These are phyloP conservation scores for Zostera marina DNA, from an alignment of 116 monocot species.

Conservation along the genomic window DNA sequence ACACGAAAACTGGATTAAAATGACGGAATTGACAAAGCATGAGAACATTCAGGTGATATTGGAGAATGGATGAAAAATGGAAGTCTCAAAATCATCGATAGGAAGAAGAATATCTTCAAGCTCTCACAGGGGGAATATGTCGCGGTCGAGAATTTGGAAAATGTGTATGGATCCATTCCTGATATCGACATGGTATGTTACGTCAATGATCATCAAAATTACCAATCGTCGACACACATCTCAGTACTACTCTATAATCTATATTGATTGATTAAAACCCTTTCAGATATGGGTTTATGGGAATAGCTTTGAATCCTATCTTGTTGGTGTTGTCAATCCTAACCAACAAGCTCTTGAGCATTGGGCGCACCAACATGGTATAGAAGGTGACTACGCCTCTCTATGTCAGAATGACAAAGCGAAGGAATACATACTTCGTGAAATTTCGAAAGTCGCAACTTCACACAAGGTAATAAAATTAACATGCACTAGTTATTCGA, in stretches of 20 bases:
- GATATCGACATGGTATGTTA: constrained; percentile 60
- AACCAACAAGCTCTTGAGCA: constrained; percentile 53
- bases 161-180: constrained; percentile 50
- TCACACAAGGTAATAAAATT: constrained; percentile 39
- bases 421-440: constrained; percentile 56
- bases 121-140: constrained; percentile 98
- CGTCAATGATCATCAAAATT: background rate
- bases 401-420: constrained; percentile 62
- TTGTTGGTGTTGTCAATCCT: constrained; percentile 74
- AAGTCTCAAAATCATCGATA: constrained; percentile 81
- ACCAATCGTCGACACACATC: background rate
- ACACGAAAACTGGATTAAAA: no score
- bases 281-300: constrained; percentile 92
- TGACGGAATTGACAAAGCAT: background rate
- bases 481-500: background rate
- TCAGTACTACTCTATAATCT: background rate
- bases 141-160: constrained; percentile 86
- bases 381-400: constrained; percentile 39
- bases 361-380: constrained; percentile 58
- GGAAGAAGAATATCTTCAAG: constrained; percentile 94
- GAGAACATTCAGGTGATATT: constrained; percentile 39
- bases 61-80: constrained; percentile 84
- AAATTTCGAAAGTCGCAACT: constrained; percentile 50
- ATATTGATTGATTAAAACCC: background rate
- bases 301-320: constrained; percentile 78